Conservation (phyloP, 2,329 filamentous ascomycete species). For the Pseudopithomyces maydicus region DNA sequence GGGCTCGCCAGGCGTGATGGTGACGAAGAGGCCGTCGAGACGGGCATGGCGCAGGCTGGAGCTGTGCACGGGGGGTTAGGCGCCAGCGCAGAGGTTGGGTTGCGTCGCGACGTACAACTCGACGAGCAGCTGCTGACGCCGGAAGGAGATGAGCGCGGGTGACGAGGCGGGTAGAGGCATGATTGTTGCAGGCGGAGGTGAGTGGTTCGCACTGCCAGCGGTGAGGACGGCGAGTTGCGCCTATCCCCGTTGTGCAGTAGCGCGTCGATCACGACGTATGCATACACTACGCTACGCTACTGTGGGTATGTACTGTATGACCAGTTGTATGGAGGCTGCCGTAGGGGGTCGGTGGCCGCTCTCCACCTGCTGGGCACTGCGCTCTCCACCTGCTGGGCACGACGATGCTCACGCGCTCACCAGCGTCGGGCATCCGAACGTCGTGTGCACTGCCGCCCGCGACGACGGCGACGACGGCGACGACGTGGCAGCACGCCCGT, state of each 20-base stretch:
- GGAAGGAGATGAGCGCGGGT: constrained; percentile 55
- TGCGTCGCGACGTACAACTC: constrained; percentile 70
- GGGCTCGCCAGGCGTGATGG: constrained; percentile 78
- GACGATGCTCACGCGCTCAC: background rate
- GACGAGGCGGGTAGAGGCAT: constrained; percentile 32
- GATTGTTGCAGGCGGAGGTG: constrained; percentile 5
- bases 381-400: no score
- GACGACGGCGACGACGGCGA: background rate
- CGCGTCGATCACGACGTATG: background rate
- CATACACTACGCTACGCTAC: no score
- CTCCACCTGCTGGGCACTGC: no score
- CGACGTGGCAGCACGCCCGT: constrained; percentile 10
- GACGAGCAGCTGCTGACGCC: constrained; percentile 76
- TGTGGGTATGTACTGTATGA: no score
- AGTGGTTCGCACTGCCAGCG: background rate
- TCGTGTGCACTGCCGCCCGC: background rate
- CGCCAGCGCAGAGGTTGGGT: constrained; percentile 15
- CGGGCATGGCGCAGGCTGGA: constrained; percentile 80
- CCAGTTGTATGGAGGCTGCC: no score
- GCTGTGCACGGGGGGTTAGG: constrained; percentile 55
- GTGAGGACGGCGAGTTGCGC: background rate
- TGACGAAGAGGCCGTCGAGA: constrained; percentile 86
- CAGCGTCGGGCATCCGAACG: background rate
- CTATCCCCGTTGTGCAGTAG: constrained; percentile 4
- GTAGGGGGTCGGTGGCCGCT: no score